These are phyloP conservation scores for Epichloe coenophiala DNA, from an alignment of 2,329 filamentous ascomycete genomes.

Conservation along the genomic window DNA sequence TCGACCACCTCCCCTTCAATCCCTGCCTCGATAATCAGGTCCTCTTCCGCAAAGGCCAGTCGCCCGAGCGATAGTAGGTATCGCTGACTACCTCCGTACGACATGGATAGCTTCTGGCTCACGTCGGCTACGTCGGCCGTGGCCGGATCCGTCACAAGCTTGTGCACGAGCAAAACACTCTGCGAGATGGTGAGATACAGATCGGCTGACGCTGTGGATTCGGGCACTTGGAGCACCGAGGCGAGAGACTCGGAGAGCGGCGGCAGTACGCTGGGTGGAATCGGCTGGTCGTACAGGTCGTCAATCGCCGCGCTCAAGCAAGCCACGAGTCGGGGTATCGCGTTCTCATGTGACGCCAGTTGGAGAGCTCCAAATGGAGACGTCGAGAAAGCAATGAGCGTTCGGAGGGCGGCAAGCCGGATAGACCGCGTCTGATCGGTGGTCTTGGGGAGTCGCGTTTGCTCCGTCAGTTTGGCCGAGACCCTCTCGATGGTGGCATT, in stretches of 20 bases:
- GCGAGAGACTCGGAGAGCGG: conserved; percentile 7
- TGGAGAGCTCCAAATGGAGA: conserved; percentile 50
- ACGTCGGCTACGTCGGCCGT: conserved; percentile 43
- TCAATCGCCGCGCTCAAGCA: conserved; percentile 53
- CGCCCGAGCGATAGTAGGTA: conserved; percentile 70
- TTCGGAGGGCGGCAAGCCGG: conserved; percentile 34
- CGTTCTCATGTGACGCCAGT: conserved; percentile 53
- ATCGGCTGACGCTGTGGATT: conserved; percentile 11
- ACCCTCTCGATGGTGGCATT: conserved; percentile 45
- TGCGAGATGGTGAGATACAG: conserved; percentile 35
- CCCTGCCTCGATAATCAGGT: conserved; percentile 60
- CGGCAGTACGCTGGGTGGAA: conserved; percentile 27
- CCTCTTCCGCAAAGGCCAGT: conserved; percentile 72
- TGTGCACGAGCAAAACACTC: conserved; percentile 36
- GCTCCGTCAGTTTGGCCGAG: conserved; percentile 47
- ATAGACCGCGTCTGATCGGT: conserved; percentile 27
- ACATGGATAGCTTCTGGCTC: conserved; percentile 53
- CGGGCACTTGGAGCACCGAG: conserved; percentile 4
- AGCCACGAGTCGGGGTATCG: conserved; percentile 61
- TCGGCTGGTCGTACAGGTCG: conserved; percentile 50
- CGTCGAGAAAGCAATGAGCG: conserved; percentile 46
- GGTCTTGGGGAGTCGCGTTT: conserved; percentile 26
- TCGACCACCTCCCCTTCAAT: conserved; percentile 69
- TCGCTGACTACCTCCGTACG: conserved; percentile 64
- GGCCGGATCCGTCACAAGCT: conserved; percentile 33